Evolutionary conservation across 2,329 filamentous ascomycete species (phyloP), one percentile per base, ranked within the genome.

Genomic region (Venturia effusa): DNA sequence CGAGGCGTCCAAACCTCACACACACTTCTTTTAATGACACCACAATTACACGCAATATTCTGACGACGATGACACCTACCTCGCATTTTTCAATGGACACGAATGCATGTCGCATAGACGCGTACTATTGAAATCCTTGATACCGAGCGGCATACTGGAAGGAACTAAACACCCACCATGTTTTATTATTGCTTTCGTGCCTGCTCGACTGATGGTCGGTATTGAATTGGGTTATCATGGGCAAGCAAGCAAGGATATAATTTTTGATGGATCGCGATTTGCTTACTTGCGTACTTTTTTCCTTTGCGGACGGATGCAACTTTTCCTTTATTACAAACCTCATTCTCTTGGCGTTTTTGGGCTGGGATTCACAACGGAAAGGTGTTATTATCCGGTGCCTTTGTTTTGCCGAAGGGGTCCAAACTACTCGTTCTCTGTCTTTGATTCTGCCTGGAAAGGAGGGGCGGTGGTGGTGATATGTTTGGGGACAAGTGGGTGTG

Each of bases 1-100:
- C 76, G 94, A 97, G 78, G 90, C 88, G 75, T 97, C 94, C 69
- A 99, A 97, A 81, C 92, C 97, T 73, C 97, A 99, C 82, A 99
- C 94, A 71, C 94, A 99, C 83, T 99, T 99, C 84, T 97, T 99
- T 83, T 99, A 57, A 60, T 60, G 59, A 60, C n/a, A 40, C 10
- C 34, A 60, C 59, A 60, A 27, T 32, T 34, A 37, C 27, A 2
- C 17, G n/a, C 51, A 27, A 34, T 30, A 57, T 57, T 57, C 51
- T 57, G 51, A 57, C 30, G 51, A 57, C 51, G 51, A 57, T 22
- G 51, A 57, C 51, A 57, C 51, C 24, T 30, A 17, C 8, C 30
- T 57, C 30, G 51, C 15, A 57, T 57, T n/a, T 30, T 30, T 55
- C 17, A 11, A 34, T 22, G 19, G 27, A 34, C 51, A 34, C 51